Evolutionary conservation across 768 basidiomycete genomes (phyloP).

Genomic region (Pisolithus tinctorius): DNA sequence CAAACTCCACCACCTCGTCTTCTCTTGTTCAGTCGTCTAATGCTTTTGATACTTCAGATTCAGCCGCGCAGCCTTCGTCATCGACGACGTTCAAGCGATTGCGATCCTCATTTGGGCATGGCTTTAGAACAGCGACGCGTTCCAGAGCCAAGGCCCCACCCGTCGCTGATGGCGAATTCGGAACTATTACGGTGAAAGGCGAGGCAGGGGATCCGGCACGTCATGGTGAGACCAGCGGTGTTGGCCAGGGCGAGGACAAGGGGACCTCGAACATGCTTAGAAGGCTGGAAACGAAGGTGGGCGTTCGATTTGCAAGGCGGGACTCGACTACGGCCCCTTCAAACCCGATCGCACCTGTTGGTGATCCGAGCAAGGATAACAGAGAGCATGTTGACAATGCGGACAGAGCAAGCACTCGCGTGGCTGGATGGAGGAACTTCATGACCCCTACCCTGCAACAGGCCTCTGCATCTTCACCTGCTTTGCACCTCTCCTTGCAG

Average conservation of each 20-base stretch:
- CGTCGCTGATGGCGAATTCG: conserved; percentile 33
- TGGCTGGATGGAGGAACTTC: conserved; percentile 53
- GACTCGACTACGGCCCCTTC: conserved; percentile 33
- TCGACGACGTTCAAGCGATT: conserved; percentile 57
- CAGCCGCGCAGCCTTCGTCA: conserved; percentile 31
- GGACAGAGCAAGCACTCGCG: conserved; percentile 33
- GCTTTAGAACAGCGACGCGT: conserved; percentile 55
- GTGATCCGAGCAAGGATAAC: conserved; percentile 15
- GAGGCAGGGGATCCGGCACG: conserved; percentile 35
- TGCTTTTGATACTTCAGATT: conserved; percentile 14
- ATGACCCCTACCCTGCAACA: conserved; percentile 59
- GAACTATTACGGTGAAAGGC: conserved; percentile 37
- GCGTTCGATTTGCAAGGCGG: conserved; percentile 40
- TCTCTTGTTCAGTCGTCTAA: conserved; percentile 35
- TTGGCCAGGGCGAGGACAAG: conserved; percentile 31
- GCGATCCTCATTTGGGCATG: conserved; percentile 62
- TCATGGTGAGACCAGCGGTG: conserved; percentile 25
- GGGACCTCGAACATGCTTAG: conserved; percentile 40
- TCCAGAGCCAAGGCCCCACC: conserved; percentile 39
- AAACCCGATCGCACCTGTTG: conserved; percentile 32
- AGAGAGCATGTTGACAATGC: conserved; percentile 29
- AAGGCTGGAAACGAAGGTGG: conserved; percentile 43
- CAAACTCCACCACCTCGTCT: conserved; percentile 32
- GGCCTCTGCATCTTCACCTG: conserved; percentile 71
- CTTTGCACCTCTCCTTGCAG: conserved; percentile 58